Percentiles rank a stretch among this genome's conserved stretches.
These are phyloP conservation scores for Gentiana straminea DNA, from an alignment of 257 asterid genomes.

Conservation along the genomic window DNA sequence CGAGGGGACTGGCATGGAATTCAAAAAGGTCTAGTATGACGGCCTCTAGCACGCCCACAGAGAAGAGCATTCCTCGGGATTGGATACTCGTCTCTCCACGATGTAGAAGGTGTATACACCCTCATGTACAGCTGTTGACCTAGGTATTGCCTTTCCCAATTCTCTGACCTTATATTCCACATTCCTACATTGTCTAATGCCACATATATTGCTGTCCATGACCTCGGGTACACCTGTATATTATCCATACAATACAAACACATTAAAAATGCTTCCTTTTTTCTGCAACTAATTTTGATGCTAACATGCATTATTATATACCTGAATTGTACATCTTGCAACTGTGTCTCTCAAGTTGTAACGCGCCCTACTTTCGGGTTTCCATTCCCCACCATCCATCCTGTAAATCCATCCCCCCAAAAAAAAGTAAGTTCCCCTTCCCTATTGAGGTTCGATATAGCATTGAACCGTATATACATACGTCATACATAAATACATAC, in stretches of 20 bases:
- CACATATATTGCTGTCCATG: slow-evolving; percentile 79
- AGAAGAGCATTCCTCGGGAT: slow-evolving; percentile 74
- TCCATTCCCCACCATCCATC: slow-evolving; percentile 93
- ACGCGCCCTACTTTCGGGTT: slow-evolving; percentile 40
- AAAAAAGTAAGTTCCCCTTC: no score
- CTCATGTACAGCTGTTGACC: slow-evolving; percentile 86
- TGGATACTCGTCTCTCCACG: slow-evolving; percentile 79
- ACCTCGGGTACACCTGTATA: slow-evolving; percentile 67
- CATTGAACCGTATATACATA: background rate
- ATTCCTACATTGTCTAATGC: slow-evolving; percentile 94
- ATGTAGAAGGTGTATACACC: slow-evolving; percentile 48
- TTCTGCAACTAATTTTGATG: background rate
- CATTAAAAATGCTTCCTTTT: background rate
- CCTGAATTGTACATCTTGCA: slow-evolving; percentile 79
- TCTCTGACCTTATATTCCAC: slow-evolving; percentile 89
- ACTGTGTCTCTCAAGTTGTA: slow-evolving; percentile 80
- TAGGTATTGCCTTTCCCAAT: slow-evolving; percentile 87
- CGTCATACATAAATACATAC: slow-evolving; percentile 23
- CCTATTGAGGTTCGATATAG: no score
- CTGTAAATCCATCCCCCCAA: slow-evolving; percentile 18
- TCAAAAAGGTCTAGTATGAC: slow-evolving; percentile 62
- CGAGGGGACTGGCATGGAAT: background rate
- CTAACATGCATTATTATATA: slow-evolving; percentile 5
- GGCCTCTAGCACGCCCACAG: slow-evolving; percentile 82
- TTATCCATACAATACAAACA: no score